Base-by-base conservation (phyloP, 305 asterid genomes). In the Euphrasia arctica region DNA sequence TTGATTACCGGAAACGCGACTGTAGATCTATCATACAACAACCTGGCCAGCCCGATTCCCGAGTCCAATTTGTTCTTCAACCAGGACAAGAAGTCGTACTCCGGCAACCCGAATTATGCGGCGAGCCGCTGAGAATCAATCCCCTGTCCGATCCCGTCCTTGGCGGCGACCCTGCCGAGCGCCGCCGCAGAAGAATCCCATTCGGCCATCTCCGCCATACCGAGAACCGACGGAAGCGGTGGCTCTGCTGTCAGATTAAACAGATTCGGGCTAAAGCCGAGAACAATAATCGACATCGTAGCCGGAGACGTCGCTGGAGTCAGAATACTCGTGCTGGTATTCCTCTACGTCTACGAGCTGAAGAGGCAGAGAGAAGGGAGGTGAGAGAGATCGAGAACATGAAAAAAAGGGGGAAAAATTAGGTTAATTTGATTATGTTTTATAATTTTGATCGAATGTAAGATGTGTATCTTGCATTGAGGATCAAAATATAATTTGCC, bases 191-290 rank as follows among this genome's bases (percentile, higher is more conserved):
- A 86, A 4, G 85, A 74, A 6, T 90, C 95, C 5, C 90, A 96
- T 0, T 95, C 97, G 4, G 98, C 97, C 29, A 87, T 92, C 54
- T n/a, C n/a, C n/a, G n/a, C n/a, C n/a, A n/a, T n/a, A n/a, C n/a
- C n/a, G n/a, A n/a, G n/a, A n/a, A n/a, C 92, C 9, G 77, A 58
- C 67, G 72, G 5, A 91, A 73, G 68, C 0, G 56, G 78, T 6
- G 60, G 64, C 49, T 64, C 83, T 0, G 67, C 81, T 0, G 78
- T 18, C 3, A 67, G 56, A 18, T 67, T 59, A 32, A 76, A 31
- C 8, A 28, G 64, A 18, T 60, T 39, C 34, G 81, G 87, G 34
- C 74, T 90, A 4, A 78, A 62, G 63, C 64, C 77, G 1, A 77
- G 85, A 12, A 76, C 90, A 42, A 84, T 86, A 22, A 18, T 84